Percentiles rank a stretch among this genome's conserved stretches.
phyloP scores from a whole-genome alignment of 2,329 filamentous ascomycete genomes.

The Fusarium sp. region DNA sequence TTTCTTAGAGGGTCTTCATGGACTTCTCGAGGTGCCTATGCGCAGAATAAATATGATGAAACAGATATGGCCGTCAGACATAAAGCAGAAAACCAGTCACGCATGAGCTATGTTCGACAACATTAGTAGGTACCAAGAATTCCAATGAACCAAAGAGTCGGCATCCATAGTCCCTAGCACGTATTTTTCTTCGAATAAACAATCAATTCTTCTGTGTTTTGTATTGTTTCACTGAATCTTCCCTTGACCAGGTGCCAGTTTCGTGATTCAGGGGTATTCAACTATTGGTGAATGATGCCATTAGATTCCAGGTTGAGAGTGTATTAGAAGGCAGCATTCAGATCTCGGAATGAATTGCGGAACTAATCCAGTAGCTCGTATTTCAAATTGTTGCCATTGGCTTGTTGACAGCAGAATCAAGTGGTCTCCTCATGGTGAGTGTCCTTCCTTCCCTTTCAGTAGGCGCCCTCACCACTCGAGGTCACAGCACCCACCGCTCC shows the following conservation, averaged over 20 bases:
- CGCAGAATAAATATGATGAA: too few species aligned
- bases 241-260: background rate
- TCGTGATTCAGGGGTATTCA: background rate
- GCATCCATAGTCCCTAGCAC: too few species aligned
- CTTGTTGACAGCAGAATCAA: background rate
- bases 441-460: background rate
- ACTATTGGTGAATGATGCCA: background rate
- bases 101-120: too few species aligned
- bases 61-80: too few species aligned
- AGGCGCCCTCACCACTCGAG: background rate
- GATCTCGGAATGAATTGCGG: background rate
- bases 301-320: background rate
- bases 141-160: too few species aligned
- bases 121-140: too few species aligned
- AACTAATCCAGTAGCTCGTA: background rate
- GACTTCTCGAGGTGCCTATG: too few species aligned
- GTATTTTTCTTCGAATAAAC: too few species aligned
- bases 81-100: too few species aligned
- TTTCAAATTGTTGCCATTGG: background rate
- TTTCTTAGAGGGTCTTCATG: too few species aligned
- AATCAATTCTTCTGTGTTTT: background rate
- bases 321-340: background rate
- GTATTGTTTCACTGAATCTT: background rate
- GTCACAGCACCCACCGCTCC: background rate
- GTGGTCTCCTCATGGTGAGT: background rate